A percentile compares a stretch with the other conserved stretches of the same genome.
phyloP scores from a whole-genome alignment of 208 protist genomes.

The Crithidia expoeki region DNA sequence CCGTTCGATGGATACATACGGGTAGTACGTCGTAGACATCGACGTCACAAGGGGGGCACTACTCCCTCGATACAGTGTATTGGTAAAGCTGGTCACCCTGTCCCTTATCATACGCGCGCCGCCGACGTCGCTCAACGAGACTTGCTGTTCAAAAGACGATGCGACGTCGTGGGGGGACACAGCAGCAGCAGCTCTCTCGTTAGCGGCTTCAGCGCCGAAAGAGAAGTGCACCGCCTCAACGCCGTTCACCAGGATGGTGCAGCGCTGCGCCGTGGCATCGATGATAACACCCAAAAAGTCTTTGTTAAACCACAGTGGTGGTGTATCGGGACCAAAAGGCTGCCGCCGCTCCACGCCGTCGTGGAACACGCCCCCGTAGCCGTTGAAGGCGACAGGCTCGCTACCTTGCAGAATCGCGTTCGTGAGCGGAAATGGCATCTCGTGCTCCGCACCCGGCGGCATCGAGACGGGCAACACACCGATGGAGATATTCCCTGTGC shows the following conservation, averaged over 20 bases:
- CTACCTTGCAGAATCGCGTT: conserved; percentile 21
- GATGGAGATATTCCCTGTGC: conserved; percentile 66
- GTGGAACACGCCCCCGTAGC: conserved; percentile 57
- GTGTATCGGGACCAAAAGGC: conserved; percentile 13
- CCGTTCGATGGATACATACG: conserved; percentile 73
- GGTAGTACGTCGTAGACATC: conserved; percentile 46
- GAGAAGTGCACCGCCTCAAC: conserved; percentile 44
- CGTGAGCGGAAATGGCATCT: conserved; percentile 24
- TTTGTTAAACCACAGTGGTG: conserved; percentile 59
- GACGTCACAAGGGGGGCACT: neutral
- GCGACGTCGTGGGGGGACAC: conserved; percentile 13
- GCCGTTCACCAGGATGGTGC: conserved; percentile 80
- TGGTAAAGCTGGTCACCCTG: neutral
- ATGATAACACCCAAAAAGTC: conserved; percentile 88
- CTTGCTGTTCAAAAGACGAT: conserved; percentile 6
- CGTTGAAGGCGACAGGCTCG: conserved; percentile 78
- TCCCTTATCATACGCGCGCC: neutral
- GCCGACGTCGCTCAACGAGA: conserved; percentile 9
- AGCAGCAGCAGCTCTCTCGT: conserved; percentile 24
- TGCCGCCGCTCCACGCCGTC: conserved; percentile 21
- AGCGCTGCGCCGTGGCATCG: conserved; percentile 58
- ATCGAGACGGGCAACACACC: conserved; percentile 63
- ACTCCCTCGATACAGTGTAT: neutral
- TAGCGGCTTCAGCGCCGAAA: conserved; percentile 46
- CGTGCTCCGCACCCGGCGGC: conserved; percentile 5